Evolutionary conservation across 2,329 filamentous ascomycete genomes (phyloP), one percentile per base, ranked within the genome.

Genomic region (Penicillium sp.): DNA sequence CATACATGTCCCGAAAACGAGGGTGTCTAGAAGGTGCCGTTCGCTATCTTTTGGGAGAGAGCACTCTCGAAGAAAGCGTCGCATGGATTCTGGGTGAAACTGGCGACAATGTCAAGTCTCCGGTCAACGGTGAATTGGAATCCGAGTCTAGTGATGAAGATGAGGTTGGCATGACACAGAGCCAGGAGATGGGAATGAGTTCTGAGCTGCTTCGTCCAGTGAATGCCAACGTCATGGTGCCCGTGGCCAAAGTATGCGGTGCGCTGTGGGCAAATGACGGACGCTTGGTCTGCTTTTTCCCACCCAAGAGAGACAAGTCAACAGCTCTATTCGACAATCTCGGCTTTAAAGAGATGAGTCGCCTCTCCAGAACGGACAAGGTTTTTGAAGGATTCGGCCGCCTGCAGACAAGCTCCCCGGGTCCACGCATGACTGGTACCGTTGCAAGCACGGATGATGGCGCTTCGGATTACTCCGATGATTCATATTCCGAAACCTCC

Each of bases 71-170:
- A 45, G 78, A 83, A 27, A 79, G 74, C 44, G 68, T 79, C 17
- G 60, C 63, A 40, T 72, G 63, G 64, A 66, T 69, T 33, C 66
- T 72, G 31, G 78, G 83, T 8, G 75, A 81, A 49, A 82, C 86
- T 49, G 63, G 81, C 6, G 54, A 69, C 50, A 63, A 68, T 45
- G 50, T 72, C 37, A 69, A 73, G 46, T 65, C 68, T 30, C 63
- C 70, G 10, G 48, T 67, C 40, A 61, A 70, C 34, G 60, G 61
- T 13, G 58, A 60, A 32, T 39, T 73, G 25, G 70, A 65, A 19
- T 85, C 86, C 41, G 87, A 87, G 51, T 96, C 88, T 3, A 94
- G 86, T 54, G 84, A 88, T 47, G 84, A 87, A 45, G 86, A 90
- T 50, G 87, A 90, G 41, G 60, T 72, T 39, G 64, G 67, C 11